A percentile compares a stretch with the other conserved stretches of the same genome.
phyloP scores from a whole-genome alignment of 176 grass and related monocot species.

The Carex myosuroides region DNA sequence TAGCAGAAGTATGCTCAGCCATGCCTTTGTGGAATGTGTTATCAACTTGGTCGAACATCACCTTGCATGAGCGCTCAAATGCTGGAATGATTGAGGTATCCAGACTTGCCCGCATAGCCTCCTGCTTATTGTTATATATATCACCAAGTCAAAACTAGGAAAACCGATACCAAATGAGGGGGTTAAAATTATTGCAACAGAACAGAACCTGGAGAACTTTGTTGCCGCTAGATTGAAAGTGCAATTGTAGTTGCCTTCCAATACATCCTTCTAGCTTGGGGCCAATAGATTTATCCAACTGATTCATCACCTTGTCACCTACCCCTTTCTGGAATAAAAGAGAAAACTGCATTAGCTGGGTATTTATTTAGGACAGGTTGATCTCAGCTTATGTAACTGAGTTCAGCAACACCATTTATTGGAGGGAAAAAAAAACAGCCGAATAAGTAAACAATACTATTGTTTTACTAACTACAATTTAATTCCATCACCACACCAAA shows the following conservation, averaged over 20 bases:
- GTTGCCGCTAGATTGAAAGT: conserved; percentile 72
- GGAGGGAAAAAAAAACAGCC: not conserved
- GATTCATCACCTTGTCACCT: conserved; percentile 75
- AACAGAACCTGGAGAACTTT: conserved; percentile 71
- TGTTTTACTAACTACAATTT: not conserved
- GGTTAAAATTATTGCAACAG: not conserved
- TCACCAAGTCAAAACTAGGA: not conserved
- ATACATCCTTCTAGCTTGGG: conserved; percentile 69
- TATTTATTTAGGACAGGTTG: not conserved
- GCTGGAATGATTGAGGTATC: conserved; percentile 79
- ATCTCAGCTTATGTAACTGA: not conserved
- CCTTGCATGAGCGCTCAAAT: conserved; percentile 86
- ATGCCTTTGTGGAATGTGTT: conserved; percentile 83
- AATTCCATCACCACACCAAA: not conserved
- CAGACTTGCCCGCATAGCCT: conserved; percentile 58
- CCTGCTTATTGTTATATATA: conserved; percentile 34
- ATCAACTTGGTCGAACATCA: conserved; percentile 84
- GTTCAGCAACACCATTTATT: not conserved
- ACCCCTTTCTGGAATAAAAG: conserved; percentile 54
- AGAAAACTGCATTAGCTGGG: not conserved
- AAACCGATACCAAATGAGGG: not conserved
- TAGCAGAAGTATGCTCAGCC: conserved; percentile 59
- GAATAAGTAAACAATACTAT: not conserved
- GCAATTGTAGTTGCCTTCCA: conserved; percentile 75
- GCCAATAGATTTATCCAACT: conserved; percentile 76